Evolutionary conservation across 345 rosid species (phyloP).

Genomic region (Durio zibethinus): DNA sequence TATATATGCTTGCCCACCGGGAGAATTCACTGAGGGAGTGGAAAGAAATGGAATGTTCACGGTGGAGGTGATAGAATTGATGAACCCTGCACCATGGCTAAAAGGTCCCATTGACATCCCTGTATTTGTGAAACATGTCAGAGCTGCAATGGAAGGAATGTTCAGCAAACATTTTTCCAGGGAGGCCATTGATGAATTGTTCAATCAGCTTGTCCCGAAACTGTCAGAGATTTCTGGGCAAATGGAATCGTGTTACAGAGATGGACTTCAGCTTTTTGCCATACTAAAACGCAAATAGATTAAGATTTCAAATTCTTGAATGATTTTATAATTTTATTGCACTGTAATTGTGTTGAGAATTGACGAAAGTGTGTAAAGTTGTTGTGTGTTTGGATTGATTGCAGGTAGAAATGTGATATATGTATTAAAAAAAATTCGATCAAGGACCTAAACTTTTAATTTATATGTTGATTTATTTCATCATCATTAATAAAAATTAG

Average conservation of each 20-base stretch:
- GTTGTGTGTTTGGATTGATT: no score
- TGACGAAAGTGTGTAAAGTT: no score
- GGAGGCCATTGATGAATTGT: slow-evolving; percentile 28
- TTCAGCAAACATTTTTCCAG: slow-evolving; percentile 30
- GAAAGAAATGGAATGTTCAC: slow-evolving; percentile 38
- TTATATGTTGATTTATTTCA: no score
- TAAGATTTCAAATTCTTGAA: background rate
- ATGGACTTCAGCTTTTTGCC: slow-evolving; percentile 35
- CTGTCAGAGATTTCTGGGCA: slow-evolving; percentile 30
- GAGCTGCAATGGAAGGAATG: slow-evolving; percentile 54
- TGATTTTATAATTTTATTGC: no score
- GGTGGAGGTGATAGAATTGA: slow-evolving; percentile 34
- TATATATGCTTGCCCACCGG: slow-evolving; percentile 43
- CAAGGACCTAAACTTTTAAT: no score
- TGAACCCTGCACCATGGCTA: slow-evolving; percentile 42
- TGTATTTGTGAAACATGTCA: slow-evolving; percentile 35
- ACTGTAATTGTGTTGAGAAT: no score
- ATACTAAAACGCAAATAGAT: slow-evolving; percentile 30
- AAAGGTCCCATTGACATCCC: slow-evolving; percentile 32
- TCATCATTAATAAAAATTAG: no score
- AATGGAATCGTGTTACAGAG: slow-evolving; percentile 36
- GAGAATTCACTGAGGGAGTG: slow-evolving; percentile 30
- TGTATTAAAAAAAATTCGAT: no score
- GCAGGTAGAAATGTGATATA: no score
- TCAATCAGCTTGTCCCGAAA: slow-evolving; percentile 24